Conservation (phyloP, 371 early-diverging fungal genomes). For the Nematocida sp. region DNA sequence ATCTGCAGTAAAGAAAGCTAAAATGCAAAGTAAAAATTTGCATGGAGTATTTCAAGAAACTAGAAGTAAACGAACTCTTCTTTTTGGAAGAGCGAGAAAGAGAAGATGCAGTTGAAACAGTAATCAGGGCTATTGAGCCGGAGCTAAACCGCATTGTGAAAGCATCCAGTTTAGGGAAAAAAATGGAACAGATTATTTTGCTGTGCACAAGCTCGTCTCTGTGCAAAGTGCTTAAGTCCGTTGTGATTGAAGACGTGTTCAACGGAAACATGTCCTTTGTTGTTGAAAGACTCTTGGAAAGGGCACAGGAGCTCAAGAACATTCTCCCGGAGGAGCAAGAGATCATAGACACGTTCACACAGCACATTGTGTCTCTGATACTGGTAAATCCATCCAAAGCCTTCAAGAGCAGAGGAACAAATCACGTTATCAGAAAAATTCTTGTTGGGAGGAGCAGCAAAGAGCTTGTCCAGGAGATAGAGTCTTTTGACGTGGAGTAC, state of each 20-base stretch:
- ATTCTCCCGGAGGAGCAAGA: not conserved
- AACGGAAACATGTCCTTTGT: constrained; percentile 26
- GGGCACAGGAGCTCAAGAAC: not conserved
- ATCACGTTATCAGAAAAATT: constrained; percentile 35
- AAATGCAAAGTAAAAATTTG: constrained; percentile 5
- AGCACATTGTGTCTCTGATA: not conserved
- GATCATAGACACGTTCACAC: not conserved
- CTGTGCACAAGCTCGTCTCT: not conserved
- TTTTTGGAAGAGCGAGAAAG: constrained; percentile 1
- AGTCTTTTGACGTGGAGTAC: not conserved
- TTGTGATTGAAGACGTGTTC: constrained; percentile 19
- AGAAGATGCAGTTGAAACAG: not conserved
- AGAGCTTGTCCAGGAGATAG: not conserved
- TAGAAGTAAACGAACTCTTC: constrained; percentile 17
- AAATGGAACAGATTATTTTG: constrained; percentile 28
- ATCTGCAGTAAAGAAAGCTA: not conserved
- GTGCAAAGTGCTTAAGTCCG: not conserved
- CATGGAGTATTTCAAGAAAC: constrained; percentile 41
- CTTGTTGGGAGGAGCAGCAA: not conserved
- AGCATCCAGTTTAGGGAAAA: not conserved
- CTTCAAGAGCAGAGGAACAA: constrained; percentile 41
- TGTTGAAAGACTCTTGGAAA: constrained; percentile 23
- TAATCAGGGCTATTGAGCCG: not conserved
- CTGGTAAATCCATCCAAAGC: constrained; percentile 6
- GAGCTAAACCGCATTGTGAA: not conserved